phyloP scores from a whole-genome alignment of 331 rosid species.

The Ulmus americana region DNA sequence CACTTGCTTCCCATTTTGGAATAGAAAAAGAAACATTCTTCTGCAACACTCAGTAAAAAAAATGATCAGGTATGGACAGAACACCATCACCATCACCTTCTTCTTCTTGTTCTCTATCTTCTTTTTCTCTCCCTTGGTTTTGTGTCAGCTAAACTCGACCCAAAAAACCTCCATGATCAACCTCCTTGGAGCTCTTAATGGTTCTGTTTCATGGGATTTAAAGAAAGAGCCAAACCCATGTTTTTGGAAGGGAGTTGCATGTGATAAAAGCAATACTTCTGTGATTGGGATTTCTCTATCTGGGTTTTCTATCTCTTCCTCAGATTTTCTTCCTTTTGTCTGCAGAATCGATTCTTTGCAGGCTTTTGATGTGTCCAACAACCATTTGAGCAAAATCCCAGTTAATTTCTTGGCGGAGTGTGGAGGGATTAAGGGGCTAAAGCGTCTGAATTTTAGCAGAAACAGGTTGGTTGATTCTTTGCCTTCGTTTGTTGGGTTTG shows the following conservation, averaged over 20 bases:
- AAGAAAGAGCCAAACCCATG: conserved; percentile 40
- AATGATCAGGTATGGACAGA: conserved; percentile 38
- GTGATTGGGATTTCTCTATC: conserved; percentile 31
- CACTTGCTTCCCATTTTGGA: not conserved
- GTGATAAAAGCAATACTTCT: conserved; percentile 29
- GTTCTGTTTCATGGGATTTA: conserved; percentile 27
- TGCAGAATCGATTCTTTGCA: conserved; percentile 56
- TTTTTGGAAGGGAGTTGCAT: conserved; percentile 54
- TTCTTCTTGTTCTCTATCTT: conserved; percentile 22
- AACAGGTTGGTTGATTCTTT: conserved; percentile 36
- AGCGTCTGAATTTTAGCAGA: conserved; percentile 44
- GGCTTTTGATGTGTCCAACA: conserved; percentile 50
- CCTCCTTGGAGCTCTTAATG: conserved; percentile 22
- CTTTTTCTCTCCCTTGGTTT: conserved; percentile 35
- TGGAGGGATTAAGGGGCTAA: conserved; percentile 39
- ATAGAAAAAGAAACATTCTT: not conserved
- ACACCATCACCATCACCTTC: conserved; percentile 10
- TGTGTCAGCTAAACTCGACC: conserved; percentile 37
- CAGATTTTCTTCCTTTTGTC: conserved; percentile 37
- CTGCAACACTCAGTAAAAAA: not conserved
- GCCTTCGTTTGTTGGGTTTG: conserved; percentile 57
- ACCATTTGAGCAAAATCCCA: conserved; percentile 34
- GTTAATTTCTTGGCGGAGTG: conserved; percentile 40
- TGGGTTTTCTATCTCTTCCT: conserved; percentile 29
- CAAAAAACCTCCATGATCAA: conserved; percentile 40